A percentile compares a stretch with the other conserved stretches of the same genome.
Conservation (phyloP, 2,329 filamentous ascomycete genomes). For the Claviceps digitariae region DNA sequence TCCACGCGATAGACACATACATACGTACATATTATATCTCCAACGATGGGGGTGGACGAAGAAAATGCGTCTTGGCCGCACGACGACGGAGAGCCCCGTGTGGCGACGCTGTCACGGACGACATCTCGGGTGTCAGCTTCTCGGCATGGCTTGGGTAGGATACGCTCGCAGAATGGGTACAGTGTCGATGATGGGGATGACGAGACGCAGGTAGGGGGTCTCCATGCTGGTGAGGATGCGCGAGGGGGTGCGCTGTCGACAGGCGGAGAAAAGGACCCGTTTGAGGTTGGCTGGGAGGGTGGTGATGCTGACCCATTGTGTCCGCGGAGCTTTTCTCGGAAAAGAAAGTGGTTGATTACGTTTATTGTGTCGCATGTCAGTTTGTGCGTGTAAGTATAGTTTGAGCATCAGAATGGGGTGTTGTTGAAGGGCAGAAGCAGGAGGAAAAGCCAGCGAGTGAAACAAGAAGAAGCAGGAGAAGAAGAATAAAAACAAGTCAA, state of each 20-base stretch:
- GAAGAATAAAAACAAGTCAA: no score
- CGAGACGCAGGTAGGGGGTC: not conserved
- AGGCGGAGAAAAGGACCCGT: constrained; percentile 30
- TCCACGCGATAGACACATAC: no score
- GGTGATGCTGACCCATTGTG: constrained; percentile 58
- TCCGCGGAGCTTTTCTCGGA: constrained; percentile 52
- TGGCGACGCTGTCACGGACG: not conserved
- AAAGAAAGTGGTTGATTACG: constrained; percentile 70
- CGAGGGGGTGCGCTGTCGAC: not conserved
- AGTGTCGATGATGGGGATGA: constrained; percentile 21
- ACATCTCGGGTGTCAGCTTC: not conserved
- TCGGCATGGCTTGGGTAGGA: not conserved
- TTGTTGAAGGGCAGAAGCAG: no score
- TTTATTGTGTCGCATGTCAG: constrained; percentile 60
- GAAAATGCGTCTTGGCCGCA: constrained; percentile 2
- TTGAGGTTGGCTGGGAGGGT: constrained; percentile 62
- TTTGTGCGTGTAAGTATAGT: constrained; percentile 61
- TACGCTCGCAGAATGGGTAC: constrained; percentile 31
- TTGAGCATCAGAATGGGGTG: no score
- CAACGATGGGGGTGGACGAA: not conserved
- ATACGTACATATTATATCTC: not conserved
- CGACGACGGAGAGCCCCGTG: not conserved
- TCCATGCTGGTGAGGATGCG: constrained; percentile 7
- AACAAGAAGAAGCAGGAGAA: no score
- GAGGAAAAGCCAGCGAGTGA: no score